Percentiles rank a stretch among this genome's conserved stretches.
phyloP scores from a whole-genome alignment of 108 stramenopile species.

The Stephanodiscus minutulus region DNA sequence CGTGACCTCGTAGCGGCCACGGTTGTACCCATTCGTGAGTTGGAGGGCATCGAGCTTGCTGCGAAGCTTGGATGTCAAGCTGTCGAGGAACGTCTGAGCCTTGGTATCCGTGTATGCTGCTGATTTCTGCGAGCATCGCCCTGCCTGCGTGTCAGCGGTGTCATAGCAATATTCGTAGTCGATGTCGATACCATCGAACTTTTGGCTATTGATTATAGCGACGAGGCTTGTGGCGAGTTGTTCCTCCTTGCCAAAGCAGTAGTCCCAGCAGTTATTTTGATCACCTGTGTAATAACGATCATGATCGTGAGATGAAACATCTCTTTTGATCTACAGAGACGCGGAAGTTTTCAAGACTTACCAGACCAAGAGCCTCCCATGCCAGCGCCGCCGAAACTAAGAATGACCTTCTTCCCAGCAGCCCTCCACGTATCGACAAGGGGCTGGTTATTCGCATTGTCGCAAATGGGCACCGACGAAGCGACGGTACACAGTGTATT shows the following conservation, averaged over 20 bases:
- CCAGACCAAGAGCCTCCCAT: conserved; percentile 66
- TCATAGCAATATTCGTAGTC: conserved; percentile 78
- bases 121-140: conserved; percentile 27
- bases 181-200: conserved; percentile 64
- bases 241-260: conserved; percentile 65
- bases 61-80: conserved; percentile 35
- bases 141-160: conserved; percentile 22
- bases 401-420: conserved; percentile 64
- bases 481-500: conserved; percentile 41
- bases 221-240: conserved; percentile 49
- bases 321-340: not conserved
- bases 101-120: conserved; percentile 21
- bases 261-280: conserved; percentile 72
- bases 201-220: conserved; percentile 49
- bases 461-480: conserved; percentile 42
- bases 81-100: conserved; percentile 34
- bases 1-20: conserved; percentile 50
- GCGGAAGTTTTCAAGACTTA: conserved; percentile 14
- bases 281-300: conserved; percentile 22
- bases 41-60: conserved; percentile 41
- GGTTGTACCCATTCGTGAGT: conserved; percentile 38
- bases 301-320: not conserved
- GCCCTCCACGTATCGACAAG: conserved; percentile 26
- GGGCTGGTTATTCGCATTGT: conserved; percentile 7
- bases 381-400: conserved; percentile 69